These are phyloP conservation scores for Arthromyces matolae DNA, from an alignment of 768 basidiomycete genomes.

Conservation along the genomic window DNA sequence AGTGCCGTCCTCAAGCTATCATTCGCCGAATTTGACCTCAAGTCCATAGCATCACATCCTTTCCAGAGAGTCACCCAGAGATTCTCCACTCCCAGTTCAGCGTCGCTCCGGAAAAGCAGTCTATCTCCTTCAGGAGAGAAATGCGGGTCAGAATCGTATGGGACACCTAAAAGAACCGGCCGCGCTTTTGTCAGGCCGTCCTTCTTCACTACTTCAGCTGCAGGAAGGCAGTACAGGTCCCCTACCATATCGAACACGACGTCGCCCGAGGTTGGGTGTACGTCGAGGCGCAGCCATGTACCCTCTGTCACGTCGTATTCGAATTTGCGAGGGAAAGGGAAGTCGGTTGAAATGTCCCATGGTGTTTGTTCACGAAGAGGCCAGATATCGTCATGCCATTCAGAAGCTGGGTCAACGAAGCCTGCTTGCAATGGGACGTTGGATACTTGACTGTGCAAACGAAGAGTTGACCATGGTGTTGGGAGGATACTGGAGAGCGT, in stretches of 20 bases:
- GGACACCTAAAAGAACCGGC: conserved; percentile 60
- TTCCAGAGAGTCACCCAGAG: conserved; percentile 69
- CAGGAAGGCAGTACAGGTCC: conserved; percentile 69
- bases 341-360: conserved; percentile 80
- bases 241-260: conserved; percentile 75
- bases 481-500: conserved; percentile 33
- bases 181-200: conserved; percentile 41
- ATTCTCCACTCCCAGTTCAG: conserved; percentile 68
- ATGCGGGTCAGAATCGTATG: conserved; percentile 68
- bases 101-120: conserved; percentile 71
- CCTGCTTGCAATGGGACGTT: conserved; percentile 16
- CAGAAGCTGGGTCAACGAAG: conserved; percentile 29
- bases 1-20: conserved; percentile 34
- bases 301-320: conserved; percentile 70
- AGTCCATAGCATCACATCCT: conserved; percentile 60
- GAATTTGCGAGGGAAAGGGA: conserved; percentile 59
- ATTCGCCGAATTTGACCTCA: conserved; percentile 33
- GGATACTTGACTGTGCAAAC: conserved; percentile 12
- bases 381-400: conserved; percentile 54
- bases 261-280: conserved; percentile 66
- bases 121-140: conserved; percentile 66
- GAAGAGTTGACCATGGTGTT: conserved; percentile 30
- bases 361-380: conserved; percentile 55
- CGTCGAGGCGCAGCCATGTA: conserved; percentile 74
- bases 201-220: conserved; percentile 24